Conservation (phyloP, 108 stramenopile genomes). For the Bacterosira constricta region DNA sequence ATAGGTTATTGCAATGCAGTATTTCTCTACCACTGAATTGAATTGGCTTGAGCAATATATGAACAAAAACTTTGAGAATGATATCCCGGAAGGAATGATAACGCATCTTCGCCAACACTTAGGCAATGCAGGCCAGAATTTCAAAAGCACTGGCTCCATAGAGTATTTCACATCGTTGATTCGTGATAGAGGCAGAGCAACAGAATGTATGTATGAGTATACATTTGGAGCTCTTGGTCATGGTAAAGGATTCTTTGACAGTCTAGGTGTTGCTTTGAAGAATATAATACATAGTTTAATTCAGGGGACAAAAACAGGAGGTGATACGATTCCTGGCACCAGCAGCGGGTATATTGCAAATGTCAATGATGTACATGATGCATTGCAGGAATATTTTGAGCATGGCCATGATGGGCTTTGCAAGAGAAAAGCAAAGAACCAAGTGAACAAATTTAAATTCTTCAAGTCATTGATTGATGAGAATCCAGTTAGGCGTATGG, state of each 20-base stretch:
- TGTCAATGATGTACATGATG: constrained; percentile 6
- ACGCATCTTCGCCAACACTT: neutral
- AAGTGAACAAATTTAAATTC: constrained; percentile 4
- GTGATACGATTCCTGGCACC: neutral
- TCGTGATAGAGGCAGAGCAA: neutral
- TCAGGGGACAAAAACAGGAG: neutral
- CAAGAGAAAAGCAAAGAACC: neutral
- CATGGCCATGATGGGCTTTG: too few species aligned
- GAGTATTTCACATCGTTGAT: neutral
- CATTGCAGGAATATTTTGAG: neutral
- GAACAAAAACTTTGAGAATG: neutral
- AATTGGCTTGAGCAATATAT: neutral
- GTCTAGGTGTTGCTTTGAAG: neutral
- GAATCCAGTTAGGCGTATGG: neutral
- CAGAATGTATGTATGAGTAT: neutral
- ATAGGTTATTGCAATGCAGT: neutral
- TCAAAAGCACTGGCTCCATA: constrained; percentile 9
- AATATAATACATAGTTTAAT: constrained; percentile 4
- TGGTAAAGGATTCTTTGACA: constrained; percentile 6
- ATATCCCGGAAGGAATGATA: neutral
- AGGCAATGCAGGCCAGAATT: constrained; percentile 10
- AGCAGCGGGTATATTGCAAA: neutral
- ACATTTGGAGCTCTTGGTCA: constrained; percentile 10
- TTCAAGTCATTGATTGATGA: neutral
- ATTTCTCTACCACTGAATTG: neutral